These are phyloP conservation scores for Teratosphaeria epicoccoides DNA, from an alignment of 2,329 filamentous ascomycete genomes.

Conservation along the genomic window DNA sequence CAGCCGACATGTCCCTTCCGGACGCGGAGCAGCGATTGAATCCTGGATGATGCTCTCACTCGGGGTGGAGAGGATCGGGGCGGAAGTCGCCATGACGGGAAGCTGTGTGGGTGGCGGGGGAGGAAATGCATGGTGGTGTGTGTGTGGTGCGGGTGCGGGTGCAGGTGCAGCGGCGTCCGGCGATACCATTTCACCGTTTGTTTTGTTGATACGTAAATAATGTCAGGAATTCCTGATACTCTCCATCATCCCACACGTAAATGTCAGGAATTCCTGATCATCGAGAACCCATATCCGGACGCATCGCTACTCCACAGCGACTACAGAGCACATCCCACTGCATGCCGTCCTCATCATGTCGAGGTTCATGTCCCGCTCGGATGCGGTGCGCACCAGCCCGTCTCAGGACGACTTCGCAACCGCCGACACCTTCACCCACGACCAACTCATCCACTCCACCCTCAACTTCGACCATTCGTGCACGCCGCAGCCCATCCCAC, in stretches of 20 bases:
- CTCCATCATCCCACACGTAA: too few relatives aligned
- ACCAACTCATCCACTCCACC: slow-evolving; percentile 10
- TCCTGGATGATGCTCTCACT: slow-evolving; percentile 51
- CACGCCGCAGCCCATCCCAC: slow-evolving; percentile 4
- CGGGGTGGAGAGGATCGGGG: slow-evolving; percentile 53
- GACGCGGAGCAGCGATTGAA: slow-evolving; percentile 32
- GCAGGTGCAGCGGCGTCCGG: not conserved
- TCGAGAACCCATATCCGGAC: not conserved
- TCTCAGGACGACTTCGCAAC: slow-evolving; percentile 7
- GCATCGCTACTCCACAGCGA: slow-evolving; percentile 4
- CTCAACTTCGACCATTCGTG: slow-evolving; percentile 6
- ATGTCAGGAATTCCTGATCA: too few relatives aligned
- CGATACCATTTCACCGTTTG: not conserved
- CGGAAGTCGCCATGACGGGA: slow-evolving; percentile 13
- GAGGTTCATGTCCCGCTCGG: not conserved
- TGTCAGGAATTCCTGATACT: too few relatives aligned
- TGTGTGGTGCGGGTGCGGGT: too few relatives aligned
- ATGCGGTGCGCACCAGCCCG: slow-evolving; percentile 5
- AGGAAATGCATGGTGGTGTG: too few relatives aligned
- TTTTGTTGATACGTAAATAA: not conserved
- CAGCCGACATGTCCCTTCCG: slow-evolving; percentile 25
- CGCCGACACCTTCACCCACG: slow-evolving; percentile 8
- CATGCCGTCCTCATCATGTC: not conserved
- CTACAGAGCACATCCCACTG: not conserved
- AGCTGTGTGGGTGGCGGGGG: too few relatives aligned